Conservation (phyloP, 495 filamentous ascomycete species). For the Aspergillus carlsbadensis region DNA sequence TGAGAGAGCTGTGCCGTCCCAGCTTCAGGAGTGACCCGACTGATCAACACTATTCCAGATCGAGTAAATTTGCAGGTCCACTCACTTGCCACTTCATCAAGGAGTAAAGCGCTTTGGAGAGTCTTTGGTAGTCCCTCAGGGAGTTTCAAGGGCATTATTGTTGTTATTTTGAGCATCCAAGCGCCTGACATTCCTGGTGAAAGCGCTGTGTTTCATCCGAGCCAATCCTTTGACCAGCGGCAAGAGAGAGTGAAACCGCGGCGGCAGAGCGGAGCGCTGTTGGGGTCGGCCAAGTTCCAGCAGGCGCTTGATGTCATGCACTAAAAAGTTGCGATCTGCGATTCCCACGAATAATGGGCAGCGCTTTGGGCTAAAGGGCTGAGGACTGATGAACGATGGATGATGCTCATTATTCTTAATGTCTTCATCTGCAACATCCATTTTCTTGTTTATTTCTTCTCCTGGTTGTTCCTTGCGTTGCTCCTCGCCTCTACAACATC, state of each 20-base stretch:
- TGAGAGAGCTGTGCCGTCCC: not conserved
- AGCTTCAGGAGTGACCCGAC: not conserved
- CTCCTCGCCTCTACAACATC: conserved; percentile 5
- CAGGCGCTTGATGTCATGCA: conserved; percentile 44
- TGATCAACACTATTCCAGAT: not conserved
- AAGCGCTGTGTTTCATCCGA: not conserved
- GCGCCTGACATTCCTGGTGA: conserved; percentile 7
- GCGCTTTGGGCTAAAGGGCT: not conserved
- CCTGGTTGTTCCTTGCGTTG: conserved; percentile 13
- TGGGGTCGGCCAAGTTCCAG: conserved; percentile 30
- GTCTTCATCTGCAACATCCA: conserved; percentile 20
- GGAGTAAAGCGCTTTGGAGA: not conserved
- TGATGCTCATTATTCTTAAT: not conserved
- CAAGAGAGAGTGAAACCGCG: conserved; percentile 10
- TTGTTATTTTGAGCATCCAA: conserved; percentile 9
- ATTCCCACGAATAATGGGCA: conserved; percentile 17
- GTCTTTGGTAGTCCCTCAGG: not conserved
- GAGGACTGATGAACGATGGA: conserved; percentile 16
- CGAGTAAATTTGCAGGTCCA: not conserved
- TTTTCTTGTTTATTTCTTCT: conserved; percentile 8
- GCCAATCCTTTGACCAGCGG: conserved; percentile 5
- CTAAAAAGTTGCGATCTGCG: conserved; percentile 27
- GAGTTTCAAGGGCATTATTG: not conserved
- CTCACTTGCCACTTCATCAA: not conserved
- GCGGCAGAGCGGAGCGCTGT: not conserved